Conservation (phyloP, 176 grass and related monocot species). For the Musa troglodytarum region DNA sequence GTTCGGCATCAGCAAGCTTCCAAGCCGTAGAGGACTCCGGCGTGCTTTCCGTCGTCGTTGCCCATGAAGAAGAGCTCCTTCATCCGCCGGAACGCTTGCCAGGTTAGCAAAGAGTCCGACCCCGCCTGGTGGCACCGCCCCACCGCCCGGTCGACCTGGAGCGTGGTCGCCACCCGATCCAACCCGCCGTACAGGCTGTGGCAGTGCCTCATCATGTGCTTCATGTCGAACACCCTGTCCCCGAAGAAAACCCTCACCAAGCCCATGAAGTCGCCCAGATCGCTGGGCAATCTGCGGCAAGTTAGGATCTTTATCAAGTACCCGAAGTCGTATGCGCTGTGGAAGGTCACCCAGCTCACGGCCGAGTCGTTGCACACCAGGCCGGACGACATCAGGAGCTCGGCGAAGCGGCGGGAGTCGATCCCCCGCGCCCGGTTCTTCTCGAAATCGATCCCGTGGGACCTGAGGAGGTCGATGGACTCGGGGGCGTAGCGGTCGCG, state of each 20-base stretch:
- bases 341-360: slow-evolving; percentile 61
- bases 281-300: slow-evolving; percentile 28
- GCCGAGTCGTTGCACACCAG: slow-evolving; percentile 42
- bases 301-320: slow-evolving; percentile 67
- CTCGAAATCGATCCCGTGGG: slow-evolving; percentile 59
- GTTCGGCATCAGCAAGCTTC: slow-evolving; percentile 26
- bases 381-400: slow-evolving; percentile 60
- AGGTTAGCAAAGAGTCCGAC: slow-evolving; percentile 82
- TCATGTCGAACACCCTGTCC: slow-evolving; percentile 46
- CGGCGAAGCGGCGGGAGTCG: slow-evolving; percentile 28
- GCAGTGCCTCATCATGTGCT: slow-evolving; percentile 47
- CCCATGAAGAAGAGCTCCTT: slow-evolving; percentile 42
- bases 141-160: slow-evolving; percentile 37
- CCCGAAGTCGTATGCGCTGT: slow-evolving; percentile 69
- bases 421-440: slow-evolving; percentile 44
- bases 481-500: slow-evolving; percentile 48
- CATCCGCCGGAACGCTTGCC: slow-evolving; percentile 52
- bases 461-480: slow-evolving; percentile 38
- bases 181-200: slow-evolving; percentile 45
- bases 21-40: slow-evolving; percentile 47
- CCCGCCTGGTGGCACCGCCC: slow-evolving; percentile 66
- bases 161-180: slow-evolving; percentile 38
- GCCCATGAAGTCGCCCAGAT: slow-evolving; percentile 32
- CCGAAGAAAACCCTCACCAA: slow-evolving; percentile 72
- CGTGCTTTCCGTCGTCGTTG: slow-evolving; percentile 12